These are phyloP conservation scores for Botryobasidium botryosum DNA, from an alignment of 768 basidiomycete species.

Conservation along the genomic window DNA sequence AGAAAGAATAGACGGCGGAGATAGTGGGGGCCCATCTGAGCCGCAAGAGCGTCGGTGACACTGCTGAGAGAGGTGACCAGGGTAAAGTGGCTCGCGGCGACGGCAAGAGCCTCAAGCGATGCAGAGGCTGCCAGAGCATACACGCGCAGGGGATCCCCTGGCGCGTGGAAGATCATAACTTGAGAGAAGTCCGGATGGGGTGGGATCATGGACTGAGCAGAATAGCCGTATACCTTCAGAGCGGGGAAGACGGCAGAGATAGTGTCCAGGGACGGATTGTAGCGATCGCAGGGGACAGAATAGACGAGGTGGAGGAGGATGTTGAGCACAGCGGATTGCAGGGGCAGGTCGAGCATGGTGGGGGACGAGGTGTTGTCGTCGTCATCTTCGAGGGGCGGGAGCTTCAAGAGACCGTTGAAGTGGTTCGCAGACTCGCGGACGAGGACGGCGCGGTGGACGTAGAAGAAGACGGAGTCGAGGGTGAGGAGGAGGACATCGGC, in stretches of 20 bases:
- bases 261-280: slow-evolving; percentile 29
- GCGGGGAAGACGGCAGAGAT: slow-evolving; percentile 39
- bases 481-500: slow-evolving; percentile 47
- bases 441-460: slow-evolving; percentile 47
- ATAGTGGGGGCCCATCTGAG: slow-evolving; percentile 56
- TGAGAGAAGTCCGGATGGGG: slow-evolving; percentile 5
- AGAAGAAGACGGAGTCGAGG: slow-evolving; percentile 70
- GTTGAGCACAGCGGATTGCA: slow-evolving; percentile 24
- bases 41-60: slow-evolving; percentile 53
- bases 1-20: slow-evolving; percentile 69
- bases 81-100: slow-evolving; percentile 55
- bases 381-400: slow-evolving; percentile 18
- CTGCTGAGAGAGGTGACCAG: slow-evolving; percentile 51
- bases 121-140: slow-evolving; percentile 53
- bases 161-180: slow-evolving; percentile 47
- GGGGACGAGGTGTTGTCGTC: slow-evolving; percentile 20
- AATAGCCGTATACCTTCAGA: slow-evolving; percentile 43
- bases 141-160: slow-evolving; percentile 48
- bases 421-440: slow-evolving; percentile 42
- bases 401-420: slow-evolving; percentile 46
- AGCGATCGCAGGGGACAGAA: slow-evolving; percentile 7
- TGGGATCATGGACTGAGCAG: slow-evolving; percentile 27
- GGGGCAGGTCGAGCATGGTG: slow-evolving; percentile 40
- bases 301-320: slow-evolving; percentile 13
- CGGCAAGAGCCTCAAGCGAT: slow-evolving; percentile 56